phyloP scores from a whole-genome alignment of 1,284 basidiomycete genomes.

The Ganoderma resinaceum region DNA sequence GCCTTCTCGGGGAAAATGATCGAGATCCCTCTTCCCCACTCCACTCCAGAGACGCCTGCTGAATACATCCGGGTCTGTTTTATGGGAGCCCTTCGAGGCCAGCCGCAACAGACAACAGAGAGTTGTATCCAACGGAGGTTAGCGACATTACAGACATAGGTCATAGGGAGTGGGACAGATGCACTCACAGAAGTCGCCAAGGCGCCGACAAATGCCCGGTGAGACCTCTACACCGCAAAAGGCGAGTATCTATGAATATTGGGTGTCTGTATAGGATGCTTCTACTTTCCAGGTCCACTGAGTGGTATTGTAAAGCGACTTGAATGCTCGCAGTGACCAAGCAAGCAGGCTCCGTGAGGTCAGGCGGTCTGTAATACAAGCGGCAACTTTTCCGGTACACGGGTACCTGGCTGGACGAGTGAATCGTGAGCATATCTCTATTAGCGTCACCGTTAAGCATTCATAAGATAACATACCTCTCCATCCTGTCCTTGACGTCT shows the following conservation, averaged over 20 bases:
- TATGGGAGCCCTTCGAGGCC: not conserved
- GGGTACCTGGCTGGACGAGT: too few relatives aligned
- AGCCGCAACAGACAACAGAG: not conserved
- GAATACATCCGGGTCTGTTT: too few relatives aligned
- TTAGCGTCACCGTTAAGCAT: too few relatives aligned
- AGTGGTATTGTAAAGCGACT: too few relatives aligned
- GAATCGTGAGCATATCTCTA: too few relatives aligned
- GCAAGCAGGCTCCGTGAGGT: too few relatives aligned
- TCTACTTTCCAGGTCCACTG: not conserved
- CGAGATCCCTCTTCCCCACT: not conserved
- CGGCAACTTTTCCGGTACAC: too few relatives aligned
- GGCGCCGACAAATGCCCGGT: not conserved
- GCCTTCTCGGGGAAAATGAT: not conserved
- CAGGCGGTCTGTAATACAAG: too few relatives aligned
- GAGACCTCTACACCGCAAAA: not conserved
- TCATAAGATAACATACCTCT: too few relatives aligned
- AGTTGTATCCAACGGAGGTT: not conserved
- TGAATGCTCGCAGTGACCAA: too few relatives aligned
- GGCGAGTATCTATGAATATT: not conserved
- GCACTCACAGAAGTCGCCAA: not conserved
- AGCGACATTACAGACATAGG: not conserved
- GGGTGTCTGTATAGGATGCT: not conserved
- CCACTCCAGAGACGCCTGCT: not conserved
- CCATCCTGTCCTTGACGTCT: not conserved
- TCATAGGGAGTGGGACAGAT: not conserved